Evolutionary conservation across 2,329 filamentous ascomycete species (phyloP).

Genomic region (Arthroderma sp.): DNA sequence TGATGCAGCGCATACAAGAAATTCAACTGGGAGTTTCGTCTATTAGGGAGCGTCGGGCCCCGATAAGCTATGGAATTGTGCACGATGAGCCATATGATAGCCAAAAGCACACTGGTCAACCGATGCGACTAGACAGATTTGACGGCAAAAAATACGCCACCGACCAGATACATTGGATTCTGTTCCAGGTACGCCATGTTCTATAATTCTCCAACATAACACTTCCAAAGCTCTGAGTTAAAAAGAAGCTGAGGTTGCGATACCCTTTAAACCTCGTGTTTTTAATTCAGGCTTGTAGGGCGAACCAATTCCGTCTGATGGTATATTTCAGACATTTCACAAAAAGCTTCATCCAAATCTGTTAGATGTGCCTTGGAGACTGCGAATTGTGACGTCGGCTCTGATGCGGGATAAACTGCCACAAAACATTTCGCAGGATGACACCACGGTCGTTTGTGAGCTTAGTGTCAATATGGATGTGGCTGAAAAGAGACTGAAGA

Average conservation of each 20-base stretch:
- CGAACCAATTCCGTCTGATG: conserved; percentile 12
- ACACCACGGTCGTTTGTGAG: conserved; percentile 18
- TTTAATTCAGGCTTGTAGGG: conserved; percentile 10
- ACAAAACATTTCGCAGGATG: conserved; percentile 12
- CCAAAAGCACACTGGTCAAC: conserved; percentile 17
- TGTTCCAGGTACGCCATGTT: conserved; percentile 16
- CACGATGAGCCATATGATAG: conserved; percentile 21
- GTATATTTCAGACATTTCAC: conserved; percentile 17
- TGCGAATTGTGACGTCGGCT: conserved; percentile 23
- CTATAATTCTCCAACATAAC: too few relatives aligned
- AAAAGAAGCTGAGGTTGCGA: neutral
- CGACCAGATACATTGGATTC: conserved; percentile 25
- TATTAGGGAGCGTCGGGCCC: conserved; percentile 21
- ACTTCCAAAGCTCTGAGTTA: too few relatives aligned
- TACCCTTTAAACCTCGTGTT: neutral
- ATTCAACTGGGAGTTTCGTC: conserved; percentile 13
- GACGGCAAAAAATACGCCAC: conserved; percentile 21
- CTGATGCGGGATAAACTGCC: conserved; percentile 15
- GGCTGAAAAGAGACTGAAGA: conserved; percentile 23
- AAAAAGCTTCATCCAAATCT: conserved; percentile 15
- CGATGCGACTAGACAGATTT: conserved; percentile 17
- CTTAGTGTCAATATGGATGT: conserved; percentile 17
- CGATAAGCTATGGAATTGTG: conserved; percentile 25
- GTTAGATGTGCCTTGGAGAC: conserved; percentile 16
- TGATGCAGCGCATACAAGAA: conserved; percentile 6